These are phyloP conservation scores for Penicillium manginii DNA, from an alignment of 495 filamentous ascomycete species.

Conservation along the genomic window DNA sequence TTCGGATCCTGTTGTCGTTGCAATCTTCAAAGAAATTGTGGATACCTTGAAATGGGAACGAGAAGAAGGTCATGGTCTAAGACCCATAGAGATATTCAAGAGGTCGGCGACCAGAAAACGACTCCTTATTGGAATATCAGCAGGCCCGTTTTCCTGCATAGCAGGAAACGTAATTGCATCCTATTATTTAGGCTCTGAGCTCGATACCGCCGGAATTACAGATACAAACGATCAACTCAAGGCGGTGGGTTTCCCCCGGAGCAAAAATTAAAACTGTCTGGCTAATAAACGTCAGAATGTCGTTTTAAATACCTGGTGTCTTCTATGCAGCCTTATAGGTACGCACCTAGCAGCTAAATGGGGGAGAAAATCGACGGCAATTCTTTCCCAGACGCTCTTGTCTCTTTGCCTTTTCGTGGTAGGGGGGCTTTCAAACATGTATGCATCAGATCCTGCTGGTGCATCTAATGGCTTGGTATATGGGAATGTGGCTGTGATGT, in stretches of 20 bases:
- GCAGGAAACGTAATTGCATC: slow-evolving; percentile 55
- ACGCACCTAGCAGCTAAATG: slow-evolving; percentile 43
- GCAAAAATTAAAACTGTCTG: neutral
- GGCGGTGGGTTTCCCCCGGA: slow-evolving; percentile 34
- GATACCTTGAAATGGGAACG: slow-evolving; percentile 47
- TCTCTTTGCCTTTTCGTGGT: slow-evolving; percentile 54
- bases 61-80: slow-evolving; percentile 43
- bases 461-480: slow-evolving; percentile 42
- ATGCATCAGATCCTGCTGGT: slow-evolving; percentile 41
- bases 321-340: slow-evolving; percentile 38
- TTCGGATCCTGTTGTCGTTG: slow-evolving; percentile 42
- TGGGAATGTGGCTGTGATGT: slow-evolving; percentile 37
- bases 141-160: slow-evolving; percentile 49
- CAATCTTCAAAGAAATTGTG: slow-evolving; percentile 31
- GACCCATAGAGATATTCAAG: slow-evolving; percentile 42
- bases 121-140: slow-evolving; percentile 48
- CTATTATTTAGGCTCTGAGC: slow-evolving; percentile 51
- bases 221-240: slow-evolving; percentile 45
- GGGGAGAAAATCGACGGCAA: slow-evolving; percentile 49
- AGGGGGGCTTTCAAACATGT: slow-evolving; percentile 52
- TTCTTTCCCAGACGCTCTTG: slow-evolving; percentile 38
- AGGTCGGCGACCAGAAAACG: slow-evolving; percentile 46
- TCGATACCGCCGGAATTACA: slow-evolving; percentile 52
- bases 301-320: slow-evolving; percentile 50
- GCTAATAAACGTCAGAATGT: slow-evolving; percentile 31